These are phyloP conservation scores for Penicillium janthinellum DNA, from an alignment of 2,329 filamentous ascomycete species.

Conservation along the genomic window DNA sequence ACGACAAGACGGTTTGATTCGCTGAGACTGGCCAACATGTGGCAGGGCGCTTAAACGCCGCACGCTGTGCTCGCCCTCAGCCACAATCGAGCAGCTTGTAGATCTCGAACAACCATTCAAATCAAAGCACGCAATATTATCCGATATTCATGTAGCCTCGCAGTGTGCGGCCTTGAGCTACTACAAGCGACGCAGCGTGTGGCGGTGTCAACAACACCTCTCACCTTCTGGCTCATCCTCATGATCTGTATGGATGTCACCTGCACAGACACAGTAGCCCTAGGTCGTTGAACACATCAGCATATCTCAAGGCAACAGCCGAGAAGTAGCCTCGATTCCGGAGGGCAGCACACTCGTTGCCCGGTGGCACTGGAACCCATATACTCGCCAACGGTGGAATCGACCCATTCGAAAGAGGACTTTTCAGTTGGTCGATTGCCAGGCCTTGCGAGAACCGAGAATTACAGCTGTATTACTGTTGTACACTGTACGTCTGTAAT, in stretches of 20 bases:
- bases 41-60: neutral
- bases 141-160: neutral
- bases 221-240: too few relatives aligned
- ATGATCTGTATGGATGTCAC: too few relatives aligned
- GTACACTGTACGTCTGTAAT: neutral
- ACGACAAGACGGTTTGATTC: neutral
- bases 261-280: neutral
- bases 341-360: neutral
- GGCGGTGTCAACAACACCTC: neutral
- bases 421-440: too few relatives aligned
- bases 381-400: neutral
- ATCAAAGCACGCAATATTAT: neutral
- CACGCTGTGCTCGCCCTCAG: neutral
- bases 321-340: too few relatives aligned
- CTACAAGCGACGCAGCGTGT: neutral
- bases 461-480: neutral
- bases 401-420: neutral
- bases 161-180: neutral
- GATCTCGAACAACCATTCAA: neutral
- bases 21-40: neutral
- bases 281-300: neutral
- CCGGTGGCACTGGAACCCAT: neutral
- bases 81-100: neutral
- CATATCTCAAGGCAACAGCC: neutral
- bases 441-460: too few relatives aligned